Evolutionary conservation across 2,329 filamentous ascomycete genomes (phyloP), one percentile per base, ranked within the genome.

Genomic region (Clonostachys rosea): DNA sequence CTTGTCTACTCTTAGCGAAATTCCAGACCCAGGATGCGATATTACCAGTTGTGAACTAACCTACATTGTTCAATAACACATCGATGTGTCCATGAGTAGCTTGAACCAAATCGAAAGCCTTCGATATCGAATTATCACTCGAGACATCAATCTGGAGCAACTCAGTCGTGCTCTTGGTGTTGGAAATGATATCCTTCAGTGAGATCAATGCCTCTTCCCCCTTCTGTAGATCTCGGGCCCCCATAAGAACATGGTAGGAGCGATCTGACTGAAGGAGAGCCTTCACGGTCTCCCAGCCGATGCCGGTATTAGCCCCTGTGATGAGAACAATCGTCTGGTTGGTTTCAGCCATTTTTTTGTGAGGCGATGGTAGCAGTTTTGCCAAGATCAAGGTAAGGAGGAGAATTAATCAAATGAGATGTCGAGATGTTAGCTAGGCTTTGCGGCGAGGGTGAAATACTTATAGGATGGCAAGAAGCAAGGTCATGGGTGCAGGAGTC

Each of bases 61-160:
- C 56, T 1, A 50, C 66, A 45, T 70, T 70, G 42, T 67, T 58
- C 33, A 69, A 55, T 6, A 61, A 50, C 17, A 52, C 47, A 34
- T 58, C 56, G 7, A 58, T 5, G 5, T 44, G 45, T 14, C 49
- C 56, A 17, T 48, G 48, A 3, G 53, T 53, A 3, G 41, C 43
- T 33, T 47, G 34, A 11, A 61, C 40, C 1, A 24, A 47, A 3
- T 47, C 47, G 5, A 47, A 48, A 0, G 58, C 59, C 2, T 48
- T 45, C 2, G 48, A 40, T 45, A 59, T 50, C 34, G 56, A 57
- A 0, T 42, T 30, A 6, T 55, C 51, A 13, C 47, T 44, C 20
- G 50, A 47, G 13, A 58, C 44, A 16, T 59, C 55, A 8, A 51
- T 47, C 45, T 56, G 55, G 5, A 58, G 37, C 1, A 50, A 42